These are phyloP conservation scores for Adansonia digitata DNA, from an alignment of 345 rosid species.

Conservation along the genomic window DNA sequence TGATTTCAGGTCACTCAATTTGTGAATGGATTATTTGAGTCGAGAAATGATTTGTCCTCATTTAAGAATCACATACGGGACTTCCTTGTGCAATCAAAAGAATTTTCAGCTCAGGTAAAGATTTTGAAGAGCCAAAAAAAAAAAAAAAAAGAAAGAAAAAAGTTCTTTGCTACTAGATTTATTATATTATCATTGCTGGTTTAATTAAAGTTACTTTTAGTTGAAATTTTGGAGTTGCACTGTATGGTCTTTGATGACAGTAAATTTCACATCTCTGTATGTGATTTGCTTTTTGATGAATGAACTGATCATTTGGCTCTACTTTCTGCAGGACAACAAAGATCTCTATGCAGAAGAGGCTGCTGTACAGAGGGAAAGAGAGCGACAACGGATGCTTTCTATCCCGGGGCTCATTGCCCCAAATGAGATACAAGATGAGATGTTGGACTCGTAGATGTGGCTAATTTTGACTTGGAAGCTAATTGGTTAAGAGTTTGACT, in stretches of 20 bases:
- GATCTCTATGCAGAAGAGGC: constrained; percentile 79
- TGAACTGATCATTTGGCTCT: not conserved
- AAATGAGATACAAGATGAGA: constrained; percentile 71
- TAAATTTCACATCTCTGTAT: not conserved
- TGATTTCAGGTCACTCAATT: not conserved
- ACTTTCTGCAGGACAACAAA: constrained; percentile 53
- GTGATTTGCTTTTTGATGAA: not conserved
- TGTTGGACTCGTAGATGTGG: constrained; percentile 61
- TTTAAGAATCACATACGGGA: too few species aligned
- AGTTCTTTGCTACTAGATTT: not conserved
- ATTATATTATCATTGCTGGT: not conserved
- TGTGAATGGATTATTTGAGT: not conserved
- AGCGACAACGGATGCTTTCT: constrained; percentile 65
- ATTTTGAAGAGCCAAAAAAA: too few species aligned
- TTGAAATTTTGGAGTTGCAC: not conserved
- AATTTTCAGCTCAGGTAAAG: not conserved
- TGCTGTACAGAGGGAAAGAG: constrained; percentile 66
- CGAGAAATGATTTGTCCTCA: not conserved
- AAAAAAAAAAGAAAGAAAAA: not conserved
- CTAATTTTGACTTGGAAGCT: constrained; percentile 19
- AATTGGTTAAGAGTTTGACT: constrained; percentile 22
- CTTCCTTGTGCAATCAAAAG: not conserved
- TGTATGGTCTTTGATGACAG: not conserved
- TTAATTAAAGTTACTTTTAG: not conserved
- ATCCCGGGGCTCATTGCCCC: constrained; percentile 79